phyloP scores from a whole-genome alignment of 2,329 filamentous ascomycete species.

The Paracoccidioides lutzii region DNA sequence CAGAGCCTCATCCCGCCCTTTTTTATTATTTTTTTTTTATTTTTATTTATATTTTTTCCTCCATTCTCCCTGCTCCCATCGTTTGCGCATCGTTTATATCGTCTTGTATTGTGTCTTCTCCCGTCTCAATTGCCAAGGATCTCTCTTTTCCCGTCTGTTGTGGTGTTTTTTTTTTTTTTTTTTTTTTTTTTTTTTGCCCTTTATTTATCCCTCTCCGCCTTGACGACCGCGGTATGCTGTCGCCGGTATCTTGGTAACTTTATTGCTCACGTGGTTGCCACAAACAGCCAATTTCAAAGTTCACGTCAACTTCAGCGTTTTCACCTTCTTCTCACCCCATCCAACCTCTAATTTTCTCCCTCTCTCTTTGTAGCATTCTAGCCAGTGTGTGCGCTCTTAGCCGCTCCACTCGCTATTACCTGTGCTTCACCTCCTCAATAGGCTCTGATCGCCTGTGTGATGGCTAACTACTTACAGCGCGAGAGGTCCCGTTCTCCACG shows the following conservation, averaged over 20 bases:
- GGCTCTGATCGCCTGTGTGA: constrained; percentile 19
- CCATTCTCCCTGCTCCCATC: background rate
- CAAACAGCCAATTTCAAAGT: background rate
- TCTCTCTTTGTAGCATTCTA: background rate
- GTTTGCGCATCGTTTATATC: background rate
- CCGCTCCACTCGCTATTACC: background rate
- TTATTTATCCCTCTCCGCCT: background rate
- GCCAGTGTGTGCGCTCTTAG: background rate
- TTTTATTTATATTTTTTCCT: background rate
- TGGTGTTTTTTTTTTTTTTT: too few species aligned
- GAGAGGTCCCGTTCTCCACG: constrained; percentile 58
- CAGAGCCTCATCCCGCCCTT: constrained; percentile 1
- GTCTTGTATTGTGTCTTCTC: background rate
- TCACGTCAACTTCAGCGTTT: background rate
- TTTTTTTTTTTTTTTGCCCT: background rate
- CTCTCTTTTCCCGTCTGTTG: too few species aligned
- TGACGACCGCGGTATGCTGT: too few species aligned
- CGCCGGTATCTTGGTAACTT: too few species aligned
- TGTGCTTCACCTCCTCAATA: constrained; percentile 7
- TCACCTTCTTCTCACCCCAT: background rate
- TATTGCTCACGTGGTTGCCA: too few species aligned
- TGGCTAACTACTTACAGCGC: constrained; percentile 46
- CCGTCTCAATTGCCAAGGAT: background rate
- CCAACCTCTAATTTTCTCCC: background rate
- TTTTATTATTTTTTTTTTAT: background rate